These are phyloP conservation scores for Cryphonectria naterciae DNA, from an alignment of 2,329 filamentous ascomycete species.

Conservation along the genomic window DNA sequence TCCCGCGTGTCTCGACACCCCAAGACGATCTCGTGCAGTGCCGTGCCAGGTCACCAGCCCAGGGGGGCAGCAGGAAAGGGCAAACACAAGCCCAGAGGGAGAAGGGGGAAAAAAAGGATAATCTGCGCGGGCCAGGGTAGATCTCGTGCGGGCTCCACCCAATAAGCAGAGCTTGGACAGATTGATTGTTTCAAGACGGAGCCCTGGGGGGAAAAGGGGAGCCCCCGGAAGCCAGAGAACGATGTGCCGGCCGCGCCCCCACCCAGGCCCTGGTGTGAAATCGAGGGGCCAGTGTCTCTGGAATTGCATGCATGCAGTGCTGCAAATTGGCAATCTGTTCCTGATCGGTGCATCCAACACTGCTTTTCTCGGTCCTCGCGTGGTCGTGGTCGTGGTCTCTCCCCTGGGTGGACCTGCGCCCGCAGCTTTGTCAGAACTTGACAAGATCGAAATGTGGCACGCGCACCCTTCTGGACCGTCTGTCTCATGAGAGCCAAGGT, in stretches of 20 bases:
- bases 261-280: background rate
- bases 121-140: background rate
- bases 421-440: background rate
- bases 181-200: slow-evolving; percentile 25
- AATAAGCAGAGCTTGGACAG: slow-evolving; percentile 21
- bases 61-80: background rate
- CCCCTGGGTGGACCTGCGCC: background rate
- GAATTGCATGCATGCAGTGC: slow-evolving; percentile 1
- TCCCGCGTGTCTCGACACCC: slow-evolving; percentile 10
- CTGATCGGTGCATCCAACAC: background rate
- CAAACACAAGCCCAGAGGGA: background rate
- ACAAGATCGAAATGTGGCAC: slow-evolving; percentile 4
- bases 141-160: slow-evolving; percentile 22
- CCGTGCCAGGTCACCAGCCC: background rate
- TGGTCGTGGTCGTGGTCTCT: background rate
- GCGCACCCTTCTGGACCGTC: background rate
- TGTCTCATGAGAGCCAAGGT: background rate
- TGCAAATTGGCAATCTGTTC: slow-evolving; percentile 18
- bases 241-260: slow-evolving; percentile 16
- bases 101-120: background rate
- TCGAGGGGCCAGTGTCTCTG: background rate
- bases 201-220: slow-evolving; percentile 16
- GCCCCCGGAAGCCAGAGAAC: slow-evolving; percentile 20
- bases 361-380: slow-evolving; percentile 1
- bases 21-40: background rate